Conservation (phyloP, 2,329 filamentous ascomycete genomes). For the Colletotrichum tanaceti region DNA sequence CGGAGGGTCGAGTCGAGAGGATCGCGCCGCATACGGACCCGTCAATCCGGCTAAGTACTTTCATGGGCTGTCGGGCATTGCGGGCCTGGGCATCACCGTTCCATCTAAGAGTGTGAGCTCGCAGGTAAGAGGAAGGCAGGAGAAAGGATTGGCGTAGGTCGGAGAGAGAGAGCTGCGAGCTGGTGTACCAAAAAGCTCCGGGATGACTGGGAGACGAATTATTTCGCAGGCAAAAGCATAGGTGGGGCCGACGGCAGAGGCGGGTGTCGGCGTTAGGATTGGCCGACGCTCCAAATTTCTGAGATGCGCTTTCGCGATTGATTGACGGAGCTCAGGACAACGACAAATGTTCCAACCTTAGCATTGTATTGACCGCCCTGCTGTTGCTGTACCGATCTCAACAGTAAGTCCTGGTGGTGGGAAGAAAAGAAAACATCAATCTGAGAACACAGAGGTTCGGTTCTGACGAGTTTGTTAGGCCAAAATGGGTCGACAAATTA, state of each 20-base stretch:
- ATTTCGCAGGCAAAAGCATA: slow-evolving; percentile 33
- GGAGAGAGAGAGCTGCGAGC: slow-evolving; percentile 28
- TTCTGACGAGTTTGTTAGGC: slow-evolving; percentile 1
- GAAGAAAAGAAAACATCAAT: no score
- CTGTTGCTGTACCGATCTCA: background rate
- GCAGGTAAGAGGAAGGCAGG: background rate
- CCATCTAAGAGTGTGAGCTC: slow-evolving; percentile 28
- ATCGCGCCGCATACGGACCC: slow-evolving; percentile 69
- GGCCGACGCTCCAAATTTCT: slow-evolving; percentile 42
- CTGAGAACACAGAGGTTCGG: no score
- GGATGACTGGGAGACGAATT: slow-evolving; percentile 34
- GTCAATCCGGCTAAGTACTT: slow-evolving; percentile 68
- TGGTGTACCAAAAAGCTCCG: slow-evolving; percentile 31
- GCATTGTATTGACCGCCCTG: slow-evolving; percentile 4
- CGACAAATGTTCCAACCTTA: slow-evolving; percentile 3
- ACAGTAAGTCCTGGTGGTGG: background rate
- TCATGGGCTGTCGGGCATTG: slow-evolving; percentile 69
- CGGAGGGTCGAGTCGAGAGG: slow-evolving; percentile 58
- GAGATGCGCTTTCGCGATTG: slow-evolving; percentile 22
- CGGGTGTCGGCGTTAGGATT: slow-evolving; percentile 40
- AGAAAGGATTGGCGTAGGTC: background rate
- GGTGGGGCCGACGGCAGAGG: slow-evolving; percentile 21
- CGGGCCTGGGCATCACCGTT: slow-evolving; percentile 37
- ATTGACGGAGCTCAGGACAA: background rate
- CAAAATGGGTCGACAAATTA: slow-evolving; percentile 58